Base-by-base conservation (phyloP, 2,329 filamentous ascomycete species). In the Chaetomium globosum region DNA sequence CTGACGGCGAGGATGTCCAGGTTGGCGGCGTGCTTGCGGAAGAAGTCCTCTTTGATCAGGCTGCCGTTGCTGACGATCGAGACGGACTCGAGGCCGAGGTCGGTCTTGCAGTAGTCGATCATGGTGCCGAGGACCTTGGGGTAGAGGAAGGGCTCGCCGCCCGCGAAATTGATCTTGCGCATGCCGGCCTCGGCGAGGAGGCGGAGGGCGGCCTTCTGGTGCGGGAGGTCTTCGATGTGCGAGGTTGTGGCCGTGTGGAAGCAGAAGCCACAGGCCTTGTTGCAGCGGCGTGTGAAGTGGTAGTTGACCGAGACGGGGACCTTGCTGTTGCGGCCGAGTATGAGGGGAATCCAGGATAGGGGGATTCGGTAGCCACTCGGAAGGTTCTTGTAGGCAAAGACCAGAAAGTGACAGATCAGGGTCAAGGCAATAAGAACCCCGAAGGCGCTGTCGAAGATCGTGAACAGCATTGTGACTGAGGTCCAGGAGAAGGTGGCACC, bases 11-110 rank as follows among this genome's bases (percentile, higher is more conserved):
- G 72, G 59, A 86, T 82, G 70, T 86, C 83, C 46, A 86, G 70
- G 67, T 80, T 78, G n/a, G 69, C 68, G 9, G 76, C 79, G 57
- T 82, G 73, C 55, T 78, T 59, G 4, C 73, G 65, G 46, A 86
- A 70, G 73, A 79, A 86, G 10, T 70, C 70, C 67, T 79, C 72
- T 8, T 64, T 80, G 33, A 85, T 75, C 46, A 78, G 76, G 56
- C 78, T 83, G 12, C 83, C 83, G 70, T 86, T 86, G 59, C 77
- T 81, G 62, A 86, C 81, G 66, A 86, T 83, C 9, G 79, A 81
- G 8, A 85, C 77, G 16, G 79, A 81, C 72, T 86, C 82, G 3
- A 86, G 73, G 0, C 70, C 54, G 0, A 86, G 76, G 0, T 78
- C 76, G 51, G 80, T 73, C 67, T 86, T 86, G 75, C 79, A 80